Evolutionary conservation across 306 rosid species (phyloP).

Genomic region (Lablab purpureus): DNA sequence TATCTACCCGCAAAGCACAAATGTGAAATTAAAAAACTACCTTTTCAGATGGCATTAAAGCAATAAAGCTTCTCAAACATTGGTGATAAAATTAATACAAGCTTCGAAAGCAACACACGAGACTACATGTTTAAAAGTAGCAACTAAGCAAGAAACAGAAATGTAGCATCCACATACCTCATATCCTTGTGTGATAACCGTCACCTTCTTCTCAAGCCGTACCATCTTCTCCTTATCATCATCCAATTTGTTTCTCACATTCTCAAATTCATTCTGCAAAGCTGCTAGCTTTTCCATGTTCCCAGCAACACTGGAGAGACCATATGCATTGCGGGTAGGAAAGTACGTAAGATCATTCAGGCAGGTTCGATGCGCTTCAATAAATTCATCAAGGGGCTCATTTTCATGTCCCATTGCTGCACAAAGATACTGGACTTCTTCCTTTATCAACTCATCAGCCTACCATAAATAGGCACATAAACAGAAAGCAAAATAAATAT

Average conservation of each 20-base stretch:
- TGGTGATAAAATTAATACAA: not conserved
- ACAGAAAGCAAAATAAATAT: not conserved
- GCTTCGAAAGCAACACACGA: not conserved
- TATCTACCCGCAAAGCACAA: no score
- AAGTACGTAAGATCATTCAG: slow-evolving; percentile 81
- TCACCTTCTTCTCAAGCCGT: slow-evolving; percentile 76
- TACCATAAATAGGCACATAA: slow-evolving; percentile 36
- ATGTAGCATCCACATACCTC: slow-evolving; percentile 68
- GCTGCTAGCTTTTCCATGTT: slow-evolving; percentile 80
- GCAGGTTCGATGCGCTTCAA: slow-evolving; percentile 84
- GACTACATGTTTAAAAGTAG: not conserved
- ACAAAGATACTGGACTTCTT: slow-evolving; percentile 71
- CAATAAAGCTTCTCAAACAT: no score
- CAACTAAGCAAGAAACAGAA: not conserved
- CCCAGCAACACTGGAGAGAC: slow-evolving; percentile 83
- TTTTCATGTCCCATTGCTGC: slow-evolving; percentile 84
- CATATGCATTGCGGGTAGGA: slow-evolving; percentile 78
- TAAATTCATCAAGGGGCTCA: slow-evolving; percentile 77
- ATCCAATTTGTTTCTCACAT: slow-evolving; percentile 66
- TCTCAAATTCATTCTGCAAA: slow-evolving; percentile 74
- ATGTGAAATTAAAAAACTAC: no score
- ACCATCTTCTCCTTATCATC: slow-evolving; percentile 75
- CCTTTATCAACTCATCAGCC: slow-evolving; percentile 78
- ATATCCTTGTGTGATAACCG: slow-evolving; percentile 81
- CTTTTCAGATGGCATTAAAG: no score